These are phyloP conservation scores for Ceratobasidium sp. DNA, from an alignment of 1,284 basidiomycete genomes.

Conservation along the genomic window DNA sequence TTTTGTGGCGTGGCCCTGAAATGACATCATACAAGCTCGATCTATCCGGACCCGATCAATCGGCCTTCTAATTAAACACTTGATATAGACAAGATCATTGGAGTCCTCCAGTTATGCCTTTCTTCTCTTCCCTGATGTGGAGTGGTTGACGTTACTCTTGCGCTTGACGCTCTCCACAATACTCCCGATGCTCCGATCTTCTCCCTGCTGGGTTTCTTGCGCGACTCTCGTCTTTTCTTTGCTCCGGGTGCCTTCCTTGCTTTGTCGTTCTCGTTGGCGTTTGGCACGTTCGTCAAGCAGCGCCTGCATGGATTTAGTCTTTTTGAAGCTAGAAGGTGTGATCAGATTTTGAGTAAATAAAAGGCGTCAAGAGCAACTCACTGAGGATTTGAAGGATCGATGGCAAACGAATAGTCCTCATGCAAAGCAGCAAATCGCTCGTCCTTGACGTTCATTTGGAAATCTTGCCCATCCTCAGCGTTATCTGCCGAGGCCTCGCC, in stretches of 20 bases:
- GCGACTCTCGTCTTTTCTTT: background rate
- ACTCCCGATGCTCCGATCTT: constrained; percentile 64
- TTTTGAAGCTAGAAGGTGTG: constrained; percentile 73
- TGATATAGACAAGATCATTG: background rate
- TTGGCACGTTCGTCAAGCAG: constrained; percentile 78
- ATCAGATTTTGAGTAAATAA: constrained; percentile 4
- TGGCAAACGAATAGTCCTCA: constrained; percentile 92
- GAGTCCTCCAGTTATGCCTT: background rate
- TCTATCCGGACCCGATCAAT: constrained; percentile 30
- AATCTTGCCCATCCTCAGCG: constrained; percentile 71
- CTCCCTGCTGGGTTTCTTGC: constrained; percentile 30
- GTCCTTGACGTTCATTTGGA: constrained; percentile 87
- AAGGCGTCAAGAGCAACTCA: constrained; percentile 58
- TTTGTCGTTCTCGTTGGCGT: constrained; percentile 61
- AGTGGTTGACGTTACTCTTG: constrained; percentile 56
- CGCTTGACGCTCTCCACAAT: constrained; percentile 89
- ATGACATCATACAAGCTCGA: constrained; percentile 23
- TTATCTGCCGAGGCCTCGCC: constrained; percentile 65
- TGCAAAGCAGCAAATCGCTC: constrained; percentile 88
- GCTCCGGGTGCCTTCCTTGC: constrained; percentile 30
- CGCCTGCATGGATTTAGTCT: constrained; percentile 87
- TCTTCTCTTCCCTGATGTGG: constrained; percentile 18
- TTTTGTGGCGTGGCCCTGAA: background rate
- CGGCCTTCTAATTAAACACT: constrained; percentile 18
- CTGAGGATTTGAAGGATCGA: constrained; percentile 96